Evolutionary conservation across 805 yeast species (phyloP).

Genomic region (Metschnikowia reukaufii): DNA sequence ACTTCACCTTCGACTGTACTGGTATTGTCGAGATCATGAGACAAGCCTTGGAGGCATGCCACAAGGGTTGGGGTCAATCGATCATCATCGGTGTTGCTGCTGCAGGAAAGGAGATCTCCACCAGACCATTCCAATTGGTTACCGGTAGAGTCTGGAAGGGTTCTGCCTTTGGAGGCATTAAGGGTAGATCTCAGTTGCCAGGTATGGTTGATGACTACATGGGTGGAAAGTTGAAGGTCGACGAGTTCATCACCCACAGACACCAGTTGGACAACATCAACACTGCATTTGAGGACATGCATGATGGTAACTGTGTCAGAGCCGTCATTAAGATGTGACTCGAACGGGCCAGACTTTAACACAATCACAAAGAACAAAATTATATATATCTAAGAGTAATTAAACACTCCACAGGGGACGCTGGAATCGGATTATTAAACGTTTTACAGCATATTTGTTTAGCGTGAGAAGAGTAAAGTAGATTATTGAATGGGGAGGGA

Average conservation of each 20-base stretch:
- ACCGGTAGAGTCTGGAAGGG: constrained; percentile 99
- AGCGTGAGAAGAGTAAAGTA: too few relatives aligned
- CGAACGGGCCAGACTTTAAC: constrained; percentile 13
- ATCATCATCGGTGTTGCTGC: constrained; percentile 97
- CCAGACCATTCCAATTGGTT: constrained; percentile 98
- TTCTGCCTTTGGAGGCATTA: constrained; percentile 99
- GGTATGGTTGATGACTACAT: constrained; percentile 83
- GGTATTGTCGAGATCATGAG: constrained; percentile 97
- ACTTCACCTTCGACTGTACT: constrained; percentile 95
- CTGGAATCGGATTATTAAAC: too few relatives aligned
- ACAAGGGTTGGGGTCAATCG: constrained; percentile 98
- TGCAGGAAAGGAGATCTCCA: constrained; percentile 93
- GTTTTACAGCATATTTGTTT: too few relatives aligned
- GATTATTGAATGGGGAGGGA: too few relatives aligned
- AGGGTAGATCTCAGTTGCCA: constrained; percentile 95
- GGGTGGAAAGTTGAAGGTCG: constrained; percentile 80
- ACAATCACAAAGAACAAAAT: not conserved
- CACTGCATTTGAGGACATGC: constrained; percentile 92
- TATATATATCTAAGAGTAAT: too few relatives aligned
- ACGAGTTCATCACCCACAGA: constrained; percentile 92
- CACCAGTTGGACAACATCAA: constrained; percentile 77
- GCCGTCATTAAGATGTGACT: constrained; percentile 65
- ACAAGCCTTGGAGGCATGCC: constrained; percentile 93
- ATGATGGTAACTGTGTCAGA: constrained; percentile 89
- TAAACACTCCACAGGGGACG: too few relatives aligned